A percentile compares a stretch with the other conserved stretches of the same genome.
phyloP scores from a whole-genome alignment of 108 stramenopile species.

The Pseudonitzschia pungens region DNA sequence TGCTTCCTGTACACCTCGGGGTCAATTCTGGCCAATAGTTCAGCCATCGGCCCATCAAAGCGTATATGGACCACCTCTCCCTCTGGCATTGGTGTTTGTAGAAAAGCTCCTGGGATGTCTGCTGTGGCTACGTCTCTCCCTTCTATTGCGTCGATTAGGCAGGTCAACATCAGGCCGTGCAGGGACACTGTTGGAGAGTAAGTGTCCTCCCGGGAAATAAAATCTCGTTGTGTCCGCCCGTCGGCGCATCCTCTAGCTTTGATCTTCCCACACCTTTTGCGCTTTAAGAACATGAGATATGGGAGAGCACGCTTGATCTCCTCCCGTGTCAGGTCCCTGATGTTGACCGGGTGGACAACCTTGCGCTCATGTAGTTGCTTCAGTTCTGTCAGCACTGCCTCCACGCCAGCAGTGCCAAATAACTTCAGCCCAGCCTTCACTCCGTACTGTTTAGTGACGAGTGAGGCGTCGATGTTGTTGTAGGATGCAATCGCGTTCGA shows the following conservation, averaged over 20 bases:
- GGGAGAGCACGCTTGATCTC: background rate
- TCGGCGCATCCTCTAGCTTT: background rate
- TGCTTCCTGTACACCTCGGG: background rate
- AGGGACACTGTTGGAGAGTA: background rate
- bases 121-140: conserved; percentile 28
- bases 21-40: conserved; percentile 17
- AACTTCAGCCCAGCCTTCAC: background rate
- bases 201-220: background rate
- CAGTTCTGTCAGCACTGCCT: background rate
- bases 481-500: background rate
- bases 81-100: conserved; percentile 15
- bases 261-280: background rate
- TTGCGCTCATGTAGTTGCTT: background rate
- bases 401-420: background rate
- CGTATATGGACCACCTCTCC: background rate
- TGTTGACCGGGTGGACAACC: background rate
- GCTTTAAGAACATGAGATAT: background rate
- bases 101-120: conserved; percentile 46
- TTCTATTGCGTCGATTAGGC: conserved; percentile 42
- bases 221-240: background rate
- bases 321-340: background rate
- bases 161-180: background rate
- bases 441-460: background rate
- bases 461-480: background rate
- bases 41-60: background rate